Percentiles rank a stretch among this genome's conserved stretches.
Conservation (phyloP, 805 yeast species). For the Myxozyma kluyveri region DNA sequence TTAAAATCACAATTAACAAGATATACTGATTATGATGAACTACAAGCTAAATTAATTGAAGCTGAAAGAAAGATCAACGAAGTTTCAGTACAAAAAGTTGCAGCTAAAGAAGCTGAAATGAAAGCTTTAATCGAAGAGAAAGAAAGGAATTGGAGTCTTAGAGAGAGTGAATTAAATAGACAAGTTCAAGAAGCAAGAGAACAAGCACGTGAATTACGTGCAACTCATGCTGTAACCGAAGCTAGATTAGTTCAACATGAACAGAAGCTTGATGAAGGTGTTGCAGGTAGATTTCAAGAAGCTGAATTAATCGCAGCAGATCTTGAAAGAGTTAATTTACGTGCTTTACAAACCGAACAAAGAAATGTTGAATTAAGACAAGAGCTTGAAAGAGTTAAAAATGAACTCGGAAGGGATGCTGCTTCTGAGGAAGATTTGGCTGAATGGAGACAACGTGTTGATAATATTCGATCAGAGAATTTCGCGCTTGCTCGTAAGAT, state of each 20-base stretch:
- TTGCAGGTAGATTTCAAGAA: slow-evolving; percentile 40
- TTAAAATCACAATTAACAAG: slow-evolving; percentile 54
- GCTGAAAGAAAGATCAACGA: slow-evolving; percentile 62
- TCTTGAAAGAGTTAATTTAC: slow-evolving; percentile 63
- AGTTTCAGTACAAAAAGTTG: slow-evolving; percentile 51
- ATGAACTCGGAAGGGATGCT: slow-evolving; percentile 31
- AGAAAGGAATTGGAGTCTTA: slow-evolving; percentile 62
- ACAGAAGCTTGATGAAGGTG: slow-evolving; percentile 28
- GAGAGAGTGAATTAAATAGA: slow-evolving; percentile 52
- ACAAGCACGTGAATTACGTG: slow-evolving; percentile 62
- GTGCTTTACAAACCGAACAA: slow-evolving; percentile 68
- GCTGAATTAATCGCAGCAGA: slow-evolving; percentile 71
- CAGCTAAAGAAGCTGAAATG: slow-evolving; percentile 73
- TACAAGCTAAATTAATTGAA: slow-evolving; percentile 60
- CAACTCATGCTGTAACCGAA: slow-evolving; percentile 62
- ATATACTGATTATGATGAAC: slow-evolving; percentile 73
- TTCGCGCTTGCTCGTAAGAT: slow-evolving; percentile 22
- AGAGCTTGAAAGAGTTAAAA: slow-evolving; percentile 52
- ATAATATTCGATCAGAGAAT: slow-evolving; percentile 48
- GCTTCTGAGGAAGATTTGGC: slow-evolving; percentile 33
- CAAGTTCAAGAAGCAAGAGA: slow-evolving; percentile 53
- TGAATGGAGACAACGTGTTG: slow-evolving; percentile 44
- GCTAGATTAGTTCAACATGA: slow-evolving; percentile 44
- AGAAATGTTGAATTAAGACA: slow-evolving; percentile 73
- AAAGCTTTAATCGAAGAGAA: slow-evolving; percentile 68